These are phyloP conservation scores for Austroboletus rostrupii DNA, from an alignment of 1,284 basidiomycete species.

Conservation along the genomic window DNA sequence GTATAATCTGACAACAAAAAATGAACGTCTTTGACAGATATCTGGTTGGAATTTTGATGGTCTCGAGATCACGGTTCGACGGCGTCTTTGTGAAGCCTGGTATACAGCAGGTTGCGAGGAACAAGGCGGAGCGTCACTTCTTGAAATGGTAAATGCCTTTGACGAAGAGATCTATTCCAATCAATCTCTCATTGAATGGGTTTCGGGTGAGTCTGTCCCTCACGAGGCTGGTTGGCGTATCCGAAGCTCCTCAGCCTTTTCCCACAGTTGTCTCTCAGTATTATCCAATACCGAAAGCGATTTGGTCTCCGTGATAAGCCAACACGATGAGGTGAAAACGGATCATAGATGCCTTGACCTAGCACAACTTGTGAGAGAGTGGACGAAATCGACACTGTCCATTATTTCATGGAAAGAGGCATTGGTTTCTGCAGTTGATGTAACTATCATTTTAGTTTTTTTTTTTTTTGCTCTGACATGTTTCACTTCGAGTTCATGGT, in stretches of 20 bases:
- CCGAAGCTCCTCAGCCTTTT: too few relatives aligned
- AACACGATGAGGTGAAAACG: neutral
- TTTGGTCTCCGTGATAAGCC: neutral
- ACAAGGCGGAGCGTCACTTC: neutral
- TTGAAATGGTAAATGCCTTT: neutral
- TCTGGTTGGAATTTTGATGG: neutral
- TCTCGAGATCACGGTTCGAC: neutral
- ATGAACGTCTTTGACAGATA: neutral
- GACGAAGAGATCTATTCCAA: neutral
- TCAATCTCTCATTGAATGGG: too few relatives aligned
- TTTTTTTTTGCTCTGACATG: neutral
- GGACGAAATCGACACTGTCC: neutral
- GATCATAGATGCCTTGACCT: slow-evolving; percentile 2
- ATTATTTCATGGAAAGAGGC: neutral
- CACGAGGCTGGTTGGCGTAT: too few relatives aligned
- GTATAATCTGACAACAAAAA: too few relatives aligned
- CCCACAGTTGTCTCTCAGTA: slow-evolving; percentile 1
- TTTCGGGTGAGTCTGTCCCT: too few relatives aligned
- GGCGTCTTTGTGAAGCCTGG: neutral
- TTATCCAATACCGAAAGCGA: too few relatives aligned
- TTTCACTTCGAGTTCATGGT: neutral
- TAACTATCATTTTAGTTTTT: neutral
- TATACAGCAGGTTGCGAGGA: neutral
- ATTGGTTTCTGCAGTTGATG: neutral
- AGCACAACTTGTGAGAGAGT: neutral